phyloP scores from a whole-genome alignment of 169 alveolate species.

The Plasmodium sp. region DNA sequence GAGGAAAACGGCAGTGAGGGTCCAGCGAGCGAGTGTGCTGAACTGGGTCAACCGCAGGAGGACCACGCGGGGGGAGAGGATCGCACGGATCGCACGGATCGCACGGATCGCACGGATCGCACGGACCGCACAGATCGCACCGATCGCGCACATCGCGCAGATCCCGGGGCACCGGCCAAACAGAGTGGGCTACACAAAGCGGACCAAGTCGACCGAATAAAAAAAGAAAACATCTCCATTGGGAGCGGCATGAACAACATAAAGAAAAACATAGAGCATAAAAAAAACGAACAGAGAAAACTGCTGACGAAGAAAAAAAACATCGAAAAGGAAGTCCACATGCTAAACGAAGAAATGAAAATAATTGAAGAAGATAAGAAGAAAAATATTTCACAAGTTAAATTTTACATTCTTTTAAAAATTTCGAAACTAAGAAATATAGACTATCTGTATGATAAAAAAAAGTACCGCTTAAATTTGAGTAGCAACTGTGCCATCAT shows the following conservation, averaged over 20 bases:
- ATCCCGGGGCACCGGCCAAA: background rate
- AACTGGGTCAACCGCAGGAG: background rate
- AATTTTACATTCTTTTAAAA: constrained; percentile 29
- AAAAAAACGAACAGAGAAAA: constrained; percentile 65
- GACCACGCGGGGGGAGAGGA: background rate
- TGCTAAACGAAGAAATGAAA: constrained; percentile 51
- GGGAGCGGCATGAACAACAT: constrained; percentile 22
- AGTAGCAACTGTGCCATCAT: constrained; percentile 27
- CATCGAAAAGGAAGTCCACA: constrained; percentile 44
- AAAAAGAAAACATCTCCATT: constrained; percentile 6
- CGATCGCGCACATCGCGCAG: too few relatives aligned
- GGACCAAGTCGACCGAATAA: constrained; percentile 33
- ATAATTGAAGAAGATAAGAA: constrained; percentile 61
- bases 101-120: too few relatives aligned
- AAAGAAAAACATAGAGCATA: constrained; percentile 36
- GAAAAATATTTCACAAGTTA: constrained; percentile 50
- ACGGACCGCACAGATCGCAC: too few relatives aligned
- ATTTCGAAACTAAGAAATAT: constrained; percentile 54
- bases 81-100: too few relatives aligned
- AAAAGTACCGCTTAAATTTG: constrained; percentile 64
- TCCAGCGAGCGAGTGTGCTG: background rate
- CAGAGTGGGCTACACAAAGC: constrained; percentile 5
- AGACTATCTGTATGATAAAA: constrained; percentile 64
- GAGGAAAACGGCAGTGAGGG: background rate
- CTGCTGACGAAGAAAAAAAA: constrained; percentile 19